Conservation (phyloP, 805 yeast genomes). For the Vanderwaltozyma yarrowii region DNA sequence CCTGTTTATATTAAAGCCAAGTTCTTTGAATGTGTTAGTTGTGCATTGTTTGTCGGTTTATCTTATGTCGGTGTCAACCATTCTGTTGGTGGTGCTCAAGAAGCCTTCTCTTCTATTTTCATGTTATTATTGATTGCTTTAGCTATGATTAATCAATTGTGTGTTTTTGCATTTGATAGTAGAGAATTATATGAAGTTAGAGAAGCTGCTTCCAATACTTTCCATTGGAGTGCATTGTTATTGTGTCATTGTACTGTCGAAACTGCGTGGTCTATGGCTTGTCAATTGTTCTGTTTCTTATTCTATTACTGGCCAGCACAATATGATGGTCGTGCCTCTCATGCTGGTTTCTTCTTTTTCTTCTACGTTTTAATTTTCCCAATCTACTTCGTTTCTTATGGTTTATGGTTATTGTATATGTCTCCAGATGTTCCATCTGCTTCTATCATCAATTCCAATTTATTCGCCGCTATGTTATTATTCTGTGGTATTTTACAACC, state of each 20-base stretch:
- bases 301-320: constrained; percentile 42
- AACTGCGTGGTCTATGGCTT: constrained; percentile 36
- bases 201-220: constrained; percentile 64
- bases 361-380: constrained; percentile 41
- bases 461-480: constrained; percentile 44
- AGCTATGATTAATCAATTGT: constrained; percentile 51
- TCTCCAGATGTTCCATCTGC: constrained; percentile 37
- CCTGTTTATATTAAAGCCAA: constrained; percentile 51
- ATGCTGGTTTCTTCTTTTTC: constrained; percentile 45
- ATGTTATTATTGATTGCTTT: constrained; percentile 44
- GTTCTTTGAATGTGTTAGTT: constrained; percentile 38
- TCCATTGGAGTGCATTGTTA: constrained; percentile 54
- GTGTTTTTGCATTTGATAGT: constrained; percentile 49
- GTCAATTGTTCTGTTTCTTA: constrained; percentile 36
- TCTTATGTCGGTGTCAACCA: constrained; percentile 51
- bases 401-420: constrained; percentile 39
- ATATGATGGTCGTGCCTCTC: constrained; percentile 34
- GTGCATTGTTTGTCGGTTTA: constrained; percentile 57
- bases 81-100: constrained; percentile 54
- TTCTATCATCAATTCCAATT: constrained; percentile 33
- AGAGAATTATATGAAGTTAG: constrained; percentile 61
- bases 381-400: constrained; percentile 41
- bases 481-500: constrained; percentile 47
- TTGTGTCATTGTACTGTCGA: constrained; percentile 36
- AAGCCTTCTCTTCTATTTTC: constrained; percentile 52